A percentile compares a stretch with the other conserved stretches of the same genome.
These are phyloP conservation scores for Rhizopus sp. DNA, from an alignment of 371 early-diverging fungal species.

Conservation along the genomic window DNA sequence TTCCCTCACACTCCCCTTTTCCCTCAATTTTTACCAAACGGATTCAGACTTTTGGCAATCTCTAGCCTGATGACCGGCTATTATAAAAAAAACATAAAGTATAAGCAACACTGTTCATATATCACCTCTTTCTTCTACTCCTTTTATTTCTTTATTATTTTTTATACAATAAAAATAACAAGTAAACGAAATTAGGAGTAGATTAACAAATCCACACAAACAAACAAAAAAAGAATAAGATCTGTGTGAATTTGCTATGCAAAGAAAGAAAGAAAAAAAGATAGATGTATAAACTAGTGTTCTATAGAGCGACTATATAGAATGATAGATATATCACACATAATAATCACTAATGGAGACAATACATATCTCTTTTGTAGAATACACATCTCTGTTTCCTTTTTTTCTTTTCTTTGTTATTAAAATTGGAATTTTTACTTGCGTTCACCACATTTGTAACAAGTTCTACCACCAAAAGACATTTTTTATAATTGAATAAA, in stretches of 20 bases:
- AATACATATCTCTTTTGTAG: background rate
- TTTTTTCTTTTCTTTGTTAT: background rate
- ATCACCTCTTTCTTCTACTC: background rate
- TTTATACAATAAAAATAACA: slow-evolving; percentile 1
- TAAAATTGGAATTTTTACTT: slow-evolving; percentile 35
- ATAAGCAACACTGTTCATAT: slow-evolving; percentile 11
- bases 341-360: slow-evolving; percentile 1
- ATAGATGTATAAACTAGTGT: background rate
- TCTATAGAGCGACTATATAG: background rate
- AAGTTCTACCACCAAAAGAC: slow-evolving; percentile 46
- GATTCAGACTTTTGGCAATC: slow-evolving; percentile 59
- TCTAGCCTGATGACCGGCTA: slow-evolving; percentile 68
- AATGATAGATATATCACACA: background rate
- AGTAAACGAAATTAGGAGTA: background rate
- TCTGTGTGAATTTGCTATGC: no score
- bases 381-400: no score
- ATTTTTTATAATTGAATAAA: slow-evolving; percentile 18
- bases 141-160: background rate
- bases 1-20: background rate
- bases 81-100: slow-evolving; percentile 16
- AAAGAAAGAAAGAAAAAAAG: background rate
- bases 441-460: slow-evolving; percentile 58
- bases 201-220: background rate
- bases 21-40: slow-evolving; percentile 53
- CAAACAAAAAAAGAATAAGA: no score